Base-by-base conservation (phyloP, 2,329 filamentous ascomycete species). In the Dissoconium aciculare region DNA sequence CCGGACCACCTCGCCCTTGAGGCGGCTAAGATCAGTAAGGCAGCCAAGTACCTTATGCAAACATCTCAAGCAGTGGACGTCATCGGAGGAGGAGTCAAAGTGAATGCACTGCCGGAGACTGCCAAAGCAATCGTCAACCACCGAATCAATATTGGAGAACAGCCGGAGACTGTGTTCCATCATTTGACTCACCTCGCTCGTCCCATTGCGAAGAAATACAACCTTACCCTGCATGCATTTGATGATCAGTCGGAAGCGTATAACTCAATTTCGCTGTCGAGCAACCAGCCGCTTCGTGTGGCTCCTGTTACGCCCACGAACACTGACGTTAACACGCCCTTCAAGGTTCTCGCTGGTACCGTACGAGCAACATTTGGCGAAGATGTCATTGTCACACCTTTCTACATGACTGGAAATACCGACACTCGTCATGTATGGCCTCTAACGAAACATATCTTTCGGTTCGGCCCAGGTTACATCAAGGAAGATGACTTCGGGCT, bases 21-120 rank as follows among this genome's bases (percentile, higher is more conserved):
- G 16, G 55, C 55, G 16, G 44, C 51, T 4, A 60, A 58, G 9
- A 47, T 56, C 11, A 55, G 56, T 11, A 49, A 51, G 2, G 44
- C 51, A 2, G 58, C 61, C 12, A 59, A 67, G 17, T 71, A 67
- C 38, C 59, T 66, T 1, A 59, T 71, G 48, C 67, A 71, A 41
- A 71, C 68, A 2, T 68, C 64, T 0, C 67, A 71, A 49, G 64
- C 68, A 0, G 60, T 66, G 0, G 67, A 71, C 42, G 50, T 68
- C 17, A 61, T 71, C 43, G 47, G 50, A 17, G 68, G 67, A 14
- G 68, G 68, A 6, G 61, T 69, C 26, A 72, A 72, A 45, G 63
- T 66, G 39, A 72, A 72, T 34, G 68, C 68, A 2, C 57, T 72
- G 23, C 68, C 68, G 0, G 67, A 71, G 47, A 62, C 62, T 26